Conservation (phyloP, 225 moss, liverwort and hornwort genomes). For the Bryum argenteum region DNA sequence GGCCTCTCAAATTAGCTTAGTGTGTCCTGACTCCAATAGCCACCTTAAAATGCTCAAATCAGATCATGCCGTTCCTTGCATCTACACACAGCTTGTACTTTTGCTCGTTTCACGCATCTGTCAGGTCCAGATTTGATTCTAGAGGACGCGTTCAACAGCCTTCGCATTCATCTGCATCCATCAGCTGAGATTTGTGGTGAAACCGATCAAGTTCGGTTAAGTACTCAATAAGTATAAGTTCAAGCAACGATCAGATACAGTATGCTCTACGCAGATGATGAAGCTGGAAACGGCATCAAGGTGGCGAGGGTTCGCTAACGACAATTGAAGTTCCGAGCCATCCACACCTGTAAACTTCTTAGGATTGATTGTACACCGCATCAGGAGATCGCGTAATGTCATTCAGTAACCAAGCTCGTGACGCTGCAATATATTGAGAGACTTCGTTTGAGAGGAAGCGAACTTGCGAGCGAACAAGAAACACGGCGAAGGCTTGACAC, state of each 20-base stretch:
- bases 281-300: neutral
- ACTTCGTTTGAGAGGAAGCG: neutral
- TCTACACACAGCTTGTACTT: neutral
- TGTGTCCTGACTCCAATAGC: neutral
- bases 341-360: neutral
- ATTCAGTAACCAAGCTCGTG: conserved; percentile 38
- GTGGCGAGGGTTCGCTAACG: neutral
- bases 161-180: neutral
- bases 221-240: neutral
- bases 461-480: conserved; percentile 64
- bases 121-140: neutral
- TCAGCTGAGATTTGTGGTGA: neutral
- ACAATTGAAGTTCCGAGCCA: neutral
- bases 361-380: neutral
- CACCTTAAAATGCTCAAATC: neutral
- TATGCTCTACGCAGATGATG: neutral
- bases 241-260: neutral
- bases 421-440: conserved; percentile 24
- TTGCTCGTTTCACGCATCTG: neutral
- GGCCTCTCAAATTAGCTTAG: neutral
- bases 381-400: neutral
- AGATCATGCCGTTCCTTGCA: neutral
- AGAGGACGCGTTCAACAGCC: neutral
- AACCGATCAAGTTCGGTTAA: neutral
- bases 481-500: conserved; percentile 36